Conservation (phyloP, 768 basidiomycete genomes). For the Scleroderma bovista region DNA sequence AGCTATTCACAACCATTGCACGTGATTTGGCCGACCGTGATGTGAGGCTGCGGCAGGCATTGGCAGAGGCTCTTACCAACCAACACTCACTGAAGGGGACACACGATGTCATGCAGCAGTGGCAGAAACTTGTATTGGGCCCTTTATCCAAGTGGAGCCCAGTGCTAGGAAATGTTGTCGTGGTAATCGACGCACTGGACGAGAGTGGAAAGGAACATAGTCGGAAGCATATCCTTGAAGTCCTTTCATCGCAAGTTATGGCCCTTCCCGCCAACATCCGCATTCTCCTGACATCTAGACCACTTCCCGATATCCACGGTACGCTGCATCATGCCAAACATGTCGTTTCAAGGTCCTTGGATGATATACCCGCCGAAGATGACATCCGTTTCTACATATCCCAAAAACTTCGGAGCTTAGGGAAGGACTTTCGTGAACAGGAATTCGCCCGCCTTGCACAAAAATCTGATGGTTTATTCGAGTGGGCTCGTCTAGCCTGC, state of each 20-base stretch:
- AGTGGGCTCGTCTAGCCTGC: conserved; percentile 6
- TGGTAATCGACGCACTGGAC: conserved; percentile 23
- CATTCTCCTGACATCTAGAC: conserved; percentile 3
- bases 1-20: conserved; percentile 2
- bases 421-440: not conserved
- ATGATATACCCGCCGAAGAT: not conserved
- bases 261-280: conserved; percentile 3
- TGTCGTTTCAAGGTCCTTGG: not conserved
- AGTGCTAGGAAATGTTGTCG: conserved; percentile 15
- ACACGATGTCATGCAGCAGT: conserved; percentile 3
- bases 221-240: conserved; percentile 8
- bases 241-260: not conserved
- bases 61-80: not conserved
- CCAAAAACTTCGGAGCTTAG: not conserved
- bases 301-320: not conserved
- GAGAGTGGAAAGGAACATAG: conserved; percentile 6
- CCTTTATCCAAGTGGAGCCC: conserved; percentile 5
- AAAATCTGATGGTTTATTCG: conserved; percentile 1
- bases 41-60: not conserved
- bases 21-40: conserved; percentile 16
- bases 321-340: not conserved
- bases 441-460: not conserved
- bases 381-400: not conserved
- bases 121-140: conserved; percentile 13
- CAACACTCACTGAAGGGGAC: not conserved